Conservation (phyloP, 768 basidiomycete genomes). For the Boletus sp. region DNA sequence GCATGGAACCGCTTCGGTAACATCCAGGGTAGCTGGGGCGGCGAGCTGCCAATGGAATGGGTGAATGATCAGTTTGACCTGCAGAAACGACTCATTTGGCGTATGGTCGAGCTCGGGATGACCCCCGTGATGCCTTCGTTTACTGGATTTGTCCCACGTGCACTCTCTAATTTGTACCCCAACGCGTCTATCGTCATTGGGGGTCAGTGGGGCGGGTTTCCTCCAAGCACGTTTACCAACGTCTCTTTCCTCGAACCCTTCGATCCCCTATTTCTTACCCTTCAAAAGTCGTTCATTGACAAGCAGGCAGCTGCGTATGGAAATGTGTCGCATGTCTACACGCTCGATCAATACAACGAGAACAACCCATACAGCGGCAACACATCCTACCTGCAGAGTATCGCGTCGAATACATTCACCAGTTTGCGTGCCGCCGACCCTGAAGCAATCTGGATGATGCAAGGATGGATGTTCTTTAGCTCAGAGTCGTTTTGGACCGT, state of each 20-base stretch:
- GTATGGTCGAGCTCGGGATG: constrained; percentile 43
- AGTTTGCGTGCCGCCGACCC: constrained; percentile 39
- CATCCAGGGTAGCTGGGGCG: constrained; percentile 40
- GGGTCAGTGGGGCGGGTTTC: constrained; percentile 36
- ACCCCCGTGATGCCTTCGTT: constrained; percentile 41
- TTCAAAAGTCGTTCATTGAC: constrained; percentile 38
- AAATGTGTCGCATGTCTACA: constrained; percentile 39
- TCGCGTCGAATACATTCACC: constrained; percentile 35
- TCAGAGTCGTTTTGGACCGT: constrained; percentile 37
- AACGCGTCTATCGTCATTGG: constrained; percentile 36
- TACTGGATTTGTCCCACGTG: constrained; percentile 40
- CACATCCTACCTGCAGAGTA: constrained; percentile 31
- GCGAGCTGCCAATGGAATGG: constrained; percentile 36
- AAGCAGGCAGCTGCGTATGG: constrained; percentile 39
- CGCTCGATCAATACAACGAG: constrained; percentile 44
- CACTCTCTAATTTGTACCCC: constrained; percentile 29
- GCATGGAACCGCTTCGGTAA: constrained; percentile 45
- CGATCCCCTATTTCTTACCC: constrained; percentile 35
- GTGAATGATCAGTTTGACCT: constrained; percentile 36
- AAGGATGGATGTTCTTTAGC: constrained; percentile 42
- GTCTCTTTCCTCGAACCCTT: constrained; percentile 41
- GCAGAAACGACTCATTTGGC: constrained; percentile 34
- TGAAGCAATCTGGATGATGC: constrained; percentile 41
- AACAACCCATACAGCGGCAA: constrained; percentile 36
- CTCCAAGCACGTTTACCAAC: constrained; percentile 28